A percentile compares a stretch with the other conserved stretches of the same genome.
phyloP scores from a whole-genome alignment of 1,139 yeast genomes.

The Sugiyamaella japonica region DNA sequence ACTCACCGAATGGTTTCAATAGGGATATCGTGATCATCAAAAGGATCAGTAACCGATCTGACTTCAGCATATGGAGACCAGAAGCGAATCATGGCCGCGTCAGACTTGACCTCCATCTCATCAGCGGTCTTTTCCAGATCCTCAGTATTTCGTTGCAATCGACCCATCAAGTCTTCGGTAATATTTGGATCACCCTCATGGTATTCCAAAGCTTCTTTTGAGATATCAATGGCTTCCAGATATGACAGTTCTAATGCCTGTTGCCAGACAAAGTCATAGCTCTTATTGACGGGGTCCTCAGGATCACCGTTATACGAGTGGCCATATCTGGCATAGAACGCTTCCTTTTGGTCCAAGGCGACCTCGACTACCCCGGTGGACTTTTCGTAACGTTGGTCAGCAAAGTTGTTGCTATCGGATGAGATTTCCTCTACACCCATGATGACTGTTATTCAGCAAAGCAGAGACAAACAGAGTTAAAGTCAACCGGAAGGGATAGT shows the following conservation, averaged over 20 bases:
- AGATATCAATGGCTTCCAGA: slow-evolving; percentile 46
- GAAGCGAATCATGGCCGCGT: slow-evolving; percentile 51
- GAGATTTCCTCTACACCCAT: slow-evolving; percentile 5
- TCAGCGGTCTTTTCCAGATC: slow-evolving; percentile 10
- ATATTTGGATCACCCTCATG: slow-evolving; percentile 54
- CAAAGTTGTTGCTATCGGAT: background rate
- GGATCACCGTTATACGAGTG: slow-evolving; percentile 15
- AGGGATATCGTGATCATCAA: slow-evolving; percentile 50
- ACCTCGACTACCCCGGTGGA: slow-evolving; percentile 4
- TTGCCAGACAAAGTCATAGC: slow-evolving; percentile 14
- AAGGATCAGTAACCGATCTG: slow-evolving; percentile 49
- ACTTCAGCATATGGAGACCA: slow-evolving; percentile 55
- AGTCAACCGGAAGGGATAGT: no score
- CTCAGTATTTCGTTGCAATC: background rate
- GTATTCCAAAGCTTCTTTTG: slow-evolving; percentile 43
- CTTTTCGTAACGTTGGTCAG: slow-evolving; percentile 4
- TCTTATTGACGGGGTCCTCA: slow-evolving; percentile 1
- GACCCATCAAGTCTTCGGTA: slow-evolving; percentile 34
- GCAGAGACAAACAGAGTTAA: no score
- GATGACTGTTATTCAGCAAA: background rate
- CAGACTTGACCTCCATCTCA: slow-evolving; percentile 36
- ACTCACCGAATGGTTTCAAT: slow-evolving; percentile 52
- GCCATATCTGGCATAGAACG: slow-evolving; percentile 15
- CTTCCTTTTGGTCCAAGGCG: slow-evolving; percentile 14
- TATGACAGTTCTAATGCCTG: slow-evolving; percentile 34